A percentile compares a stretch with the other conserved stretches of the same genome.
Evolutionary conservation across 768 basidiomycete species (phyloP).

Genomic region (Suillus brevipes): DNA sequence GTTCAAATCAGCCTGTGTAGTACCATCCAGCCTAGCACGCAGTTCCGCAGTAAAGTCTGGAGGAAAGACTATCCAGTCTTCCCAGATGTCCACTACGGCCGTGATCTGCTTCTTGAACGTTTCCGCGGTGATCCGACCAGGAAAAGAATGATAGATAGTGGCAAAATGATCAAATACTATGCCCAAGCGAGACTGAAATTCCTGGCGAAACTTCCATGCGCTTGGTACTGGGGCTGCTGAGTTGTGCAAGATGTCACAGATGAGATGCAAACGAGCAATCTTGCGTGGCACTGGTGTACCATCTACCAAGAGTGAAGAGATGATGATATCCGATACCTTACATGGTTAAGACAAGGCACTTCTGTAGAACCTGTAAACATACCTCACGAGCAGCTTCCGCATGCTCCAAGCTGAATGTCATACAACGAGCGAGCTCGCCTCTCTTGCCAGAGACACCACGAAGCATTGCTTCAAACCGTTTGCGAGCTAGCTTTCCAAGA

Average conservation of each 20-base stretch:
- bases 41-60: constrained; percentile 81
- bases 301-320: constrained; percentile 84
- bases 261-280: constrained; percentile 89
- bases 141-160: constrained; percentile 93
- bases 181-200: constrained; percentile 90
- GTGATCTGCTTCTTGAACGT: constrained; percentile 93
- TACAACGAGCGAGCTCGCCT: constrained; percentile 90
- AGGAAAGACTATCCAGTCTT: constrained; percentile 96
- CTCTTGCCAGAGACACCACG: constrained; percentile 82
- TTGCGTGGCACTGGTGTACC: constrained; percentile 98
- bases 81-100: constrained; percentile 92
- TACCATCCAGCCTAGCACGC: constrained; percentile 72
- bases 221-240: constrained; percentile 91
- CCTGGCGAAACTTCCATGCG: constrained; percentile 96
- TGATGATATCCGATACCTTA: constrained; percentile 88
- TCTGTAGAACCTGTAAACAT: constrained; percentile 13
- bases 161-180: constrained; percentile 95
- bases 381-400: constrained; percentile 96
- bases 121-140: constrained; percentile 94
- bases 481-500: constrained; percentile 77
- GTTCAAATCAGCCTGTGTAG: constrained; percentile 29
- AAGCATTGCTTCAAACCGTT: constrained; percentile 88
- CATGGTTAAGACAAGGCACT: constrained; percentile 8
- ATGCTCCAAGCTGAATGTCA: constrained; percentile 96
- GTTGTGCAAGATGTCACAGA: constrained; percentile 98